A percentile compares a stretch with the other conserved stretches of the same genome.
Conservation (phyloP, 352 stramenopile genomes). For the Globisporangium barbulae region DNA sequence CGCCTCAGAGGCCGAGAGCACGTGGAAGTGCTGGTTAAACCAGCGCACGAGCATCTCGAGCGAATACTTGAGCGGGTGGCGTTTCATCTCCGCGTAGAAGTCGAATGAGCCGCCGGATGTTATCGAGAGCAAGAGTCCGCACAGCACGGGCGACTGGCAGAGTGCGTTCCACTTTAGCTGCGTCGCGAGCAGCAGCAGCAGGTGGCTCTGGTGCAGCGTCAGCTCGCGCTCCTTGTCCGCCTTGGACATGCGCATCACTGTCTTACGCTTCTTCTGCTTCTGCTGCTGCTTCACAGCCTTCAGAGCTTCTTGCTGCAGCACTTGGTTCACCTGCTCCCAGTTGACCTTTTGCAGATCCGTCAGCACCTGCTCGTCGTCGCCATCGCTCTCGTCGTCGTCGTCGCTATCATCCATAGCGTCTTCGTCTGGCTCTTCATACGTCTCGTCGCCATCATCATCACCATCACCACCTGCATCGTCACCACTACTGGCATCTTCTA, state of each 20-base stretch:
- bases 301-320: constrained; percentile 28
- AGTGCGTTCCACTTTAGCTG: constrained; percentile 47
- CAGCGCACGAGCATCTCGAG: constrained; percentile 69
- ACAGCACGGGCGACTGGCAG: constrained; percentile 39
- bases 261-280: constrained; percentile 27
- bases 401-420: constrained; percentile 19
- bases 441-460: constrained; percentile 6
- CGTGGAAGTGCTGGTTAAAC: constrained; percentile 50
- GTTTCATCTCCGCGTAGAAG: constrained; percentile 36
- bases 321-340: constrained; percentile 67
- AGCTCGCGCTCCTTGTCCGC: constrained; percentile 61
- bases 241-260: constrained; percentile 47
- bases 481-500: not conserved
- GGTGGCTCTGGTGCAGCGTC: constrained; percentile 62
- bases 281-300: constrained; percentile 16
- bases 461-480: not conserved
- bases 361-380: constrained; percentile 8
- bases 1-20: not conserved
- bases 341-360: constrained; percentile 46
- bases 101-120: constrained; percentile 35
- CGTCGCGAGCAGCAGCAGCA: constrained; percentile 56
- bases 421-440: constrained; percentile 16
- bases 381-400: constrained; percentile 13
- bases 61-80: constrained; percentile 41
- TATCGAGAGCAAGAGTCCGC: constrained; percentile 59